These are phyloP conservation scores for Lepiota subincarnata DNA, from an alignment of 768 basidiomycete genomes.

Conservation along the genomic window DNA sequence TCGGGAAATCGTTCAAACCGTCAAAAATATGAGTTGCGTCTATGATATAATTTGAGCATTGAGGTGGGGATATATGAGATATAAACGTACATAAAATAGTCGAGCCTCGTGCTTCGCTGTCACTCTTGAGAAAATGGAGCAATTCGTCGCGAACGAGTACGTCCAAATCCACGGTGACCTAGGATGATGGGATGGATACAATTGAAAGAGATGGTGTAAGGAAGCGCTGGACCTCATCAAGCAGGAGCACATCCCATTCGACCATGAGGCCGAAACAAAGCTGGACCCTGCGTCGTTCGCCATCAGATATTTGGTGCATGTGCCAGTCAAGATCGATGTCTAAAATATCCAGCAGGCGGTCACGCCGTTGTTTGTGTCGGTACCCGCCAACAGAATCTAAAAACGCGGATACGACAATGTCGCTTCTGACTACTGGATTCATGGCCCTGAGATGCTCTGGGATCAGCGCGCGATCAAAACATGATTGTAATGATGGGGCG, in stretches of 20 bases:
- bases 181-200: neutral
- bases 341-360: conserved; percentile 82
- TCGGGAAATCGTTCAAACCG: conserved; percentile 87
- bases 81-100: conserved; percentile 75
- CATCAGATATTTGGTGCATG: conserved; percentile 95
- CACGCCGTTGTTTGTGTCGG: conserved; percentile 83
- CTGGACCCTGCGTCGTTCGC: conserved; percentile 88
- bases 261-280: conserved; percentile 95
- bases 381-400: conserved; percentile 98
- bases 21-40: conserved; percentile 98
- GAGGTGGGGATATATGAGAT: conserved; percentile 3
- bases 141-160: conserved; percentile 91
- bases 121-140: conserved; percentile 80
- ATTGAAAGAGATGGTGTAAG: neutral
- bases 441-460: conserved; percentile 59
- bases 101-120: conserved; percentile 74
- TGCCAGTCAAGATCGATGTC: conserved; percentile 96
- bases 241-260: conserved; percentile 87
- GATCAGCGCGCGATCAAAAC: neutral
- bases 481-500: conserved; percentile 18
- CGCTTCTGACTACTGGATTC: conserved; percentile 93
- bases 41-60: conserved; percentile 23
- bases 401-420: conserved; percentile 90
- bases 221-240: conserved; percentile 73
- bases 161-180: conserved; percentile 97